These are phyloP conservation scores for Podochytrium sp. DNA, from an alignment of 192 early-diverging fungal genomes.

Conservation along the genomic window DNA sequence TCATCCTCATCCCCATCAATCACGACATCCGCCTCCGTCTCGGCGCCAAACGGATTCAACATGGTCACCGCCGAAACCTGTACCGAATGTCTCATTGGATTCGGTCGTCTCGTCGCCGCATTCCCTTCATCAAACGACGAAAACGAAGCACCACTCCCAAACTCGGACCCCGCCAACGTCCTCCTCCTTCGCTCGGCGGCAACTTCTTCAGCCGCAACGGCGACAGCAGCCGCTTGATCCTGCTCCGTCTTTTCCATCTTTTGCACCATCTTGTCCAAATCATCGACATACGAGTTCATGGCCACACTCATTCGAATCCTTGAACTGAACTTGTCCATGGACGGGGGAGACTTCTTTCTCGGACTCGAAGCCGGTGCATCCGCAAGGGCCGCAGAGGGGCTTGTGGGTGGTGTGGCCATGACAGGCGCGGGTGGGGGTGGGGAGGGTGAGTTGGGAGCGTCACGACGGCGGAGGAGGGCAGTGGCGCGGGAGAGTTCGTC, in stretches of 20 bases:
- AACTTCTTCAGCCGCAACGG: background rate
- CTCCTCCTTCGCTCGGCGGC: conserved; percentile 6
- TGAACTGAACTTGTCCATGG: conserved; percentile 1
- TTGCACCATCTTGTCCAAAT: conserved; percentile 17
- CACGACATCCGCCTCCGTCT: conserved; percentile 2
- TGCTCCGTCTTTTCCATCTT: conserved; percentile 6
- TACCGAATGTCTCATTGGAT: too few species aligned
- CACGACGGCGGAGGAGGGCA: background rate
- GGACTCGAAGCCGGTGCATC: too few species aligned
- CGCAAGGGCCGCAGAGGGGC: too few species aligned
- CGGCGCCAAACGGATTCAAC: conserved; percentile 20
- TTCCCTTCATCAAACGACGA: background rate
- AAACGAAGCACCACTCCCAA: too few species aligned
- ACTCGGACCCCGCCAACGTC: too few species aligned
- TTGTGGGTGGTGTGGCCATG: background rate
- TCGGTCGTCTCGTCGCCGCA: background rate
- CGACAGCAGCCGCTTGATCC: background rate
- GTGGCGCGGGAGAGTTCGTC: conserved; percentile 3
- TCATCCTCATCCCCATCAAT: conserved; percentile 15
- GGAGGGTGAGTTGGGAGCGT: conserved; percentile 17
- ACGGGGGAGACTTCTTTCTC: too few species aligned
- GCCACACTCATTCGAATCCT: conserved; percentile 27
- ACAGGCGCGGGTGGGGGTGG: background rate
- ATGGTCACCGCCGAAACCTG: conserved; percentile 15
- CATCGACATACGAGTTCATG: conserved; percentile 8